Percentiles rank a stretch among this genome's conserved stretches.
Evolutionary conservation across 257 asterid species (phyloP).

Genomic region (Solanum appendiculatum): DNA sequence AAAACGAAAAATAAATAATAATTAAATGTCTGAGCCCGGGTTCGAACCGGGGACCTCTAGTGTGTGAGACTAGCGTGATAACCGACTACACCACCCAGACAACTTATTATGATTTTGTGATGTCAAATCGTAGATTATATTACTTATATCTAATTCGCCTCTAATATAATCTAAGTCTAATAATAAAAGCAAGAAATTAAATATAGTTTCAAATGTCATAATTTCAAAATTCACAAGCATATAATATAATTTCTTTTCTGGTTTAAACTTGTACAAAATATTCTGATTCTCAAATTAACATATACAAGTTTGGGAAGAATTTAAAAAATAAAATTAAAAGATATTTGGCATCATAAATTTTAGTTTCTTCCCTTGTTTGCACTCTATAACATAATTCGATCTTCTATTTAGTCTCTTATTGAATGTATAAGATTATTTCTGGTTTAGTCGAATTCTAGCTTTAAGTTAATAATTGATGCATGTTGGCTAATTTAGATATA

Average conservation of each 20-base stretch:
- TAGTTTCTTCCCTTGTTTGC: not conserved
- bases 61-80: slow-evolving; percentile 99
- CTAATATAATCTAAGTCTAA: not conserved
- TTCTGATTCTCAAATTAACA: not conserved
- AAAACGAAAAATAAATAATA: no score
- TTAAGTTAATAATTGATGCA: not conserved
- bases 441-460: not conserved
- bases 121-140: fast-evolving
- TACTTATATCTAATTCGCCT: not conserved
- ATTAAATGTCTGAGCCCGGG: slow-evolving; percentile 81
- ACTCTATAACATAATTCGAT: not conserved
- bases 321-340: not conserved
- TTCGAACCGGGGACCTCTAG: slow-evolving; percentile 99
- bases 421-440: not conserved
- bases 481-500: not conserved
- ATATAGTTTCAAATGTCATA: not conserved
- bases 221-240: not conserved
- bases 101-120: not conserved
- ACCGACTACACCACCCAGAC: slow-evolving; percentile 99
- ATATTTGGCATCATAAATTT: not conserved
- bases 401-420: not conserved
- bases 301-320: not conserved
- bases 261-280: not conserved
- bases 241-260: not conserved
- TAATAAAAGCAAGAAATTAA: not conserved